Evolutionary conservation across 2,329 filamentous ascomycete genomes (phyloP), one percentile per base, ranked within the genome.

Genomic region (Penicillium sp.): DNA sequence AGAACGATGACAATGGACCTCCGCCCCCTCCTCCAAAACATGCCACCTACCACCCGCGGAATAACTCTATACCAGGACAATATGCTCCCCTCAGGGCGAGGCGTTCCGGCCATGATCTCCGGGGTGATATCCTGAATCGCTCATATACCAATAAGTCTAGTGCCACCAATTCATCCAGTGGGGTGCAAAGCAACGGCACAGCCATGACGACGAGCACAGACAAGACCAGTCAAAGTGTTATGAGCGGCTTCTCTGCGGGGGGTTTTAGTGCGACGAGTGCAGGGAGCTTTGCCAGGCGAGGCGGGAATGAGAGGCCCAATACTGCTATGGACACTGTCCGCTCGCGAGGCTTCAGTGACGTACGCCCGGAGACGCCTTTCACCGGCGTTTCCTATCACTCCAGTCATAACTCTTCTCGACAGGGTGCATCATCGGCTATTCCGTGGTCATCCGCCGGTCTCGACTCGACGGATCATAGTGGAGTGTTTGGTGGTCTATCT

Each of bases 211-310:
- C 82, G 39, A 90, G 87, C 61, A 92, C 89, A 1, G 85, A 89
- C 64, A 86, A 85, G 70, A 97, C 91, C 16, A 86, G 88, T 64
- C 85, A 88, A 65, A 97, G 90, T 67, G 74, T 99, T 42, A 97
- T 97, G 93, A 97, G 93, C 72, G 94, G 93, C 3, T 82, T 85
- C 50, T 97, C 94, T 51, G 94, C 94, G 0, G 87, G 92, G 49
- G 93, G 84, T 13, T 91, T 97, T 74, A 97, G 93, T 72, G 90
- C 92, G 49, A 97, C 94, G 16, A 97, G 94, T 74, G 94, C 94
- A 16, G 94, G 92, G 52, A 97, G 93, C 74, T 85, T 95, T 61
- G 92, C 92, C 31, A 85, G 92, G 59, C 89, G 89, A 68, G 50
- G 70, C 55, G 50, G 63, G 60, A 61, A 66, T 32, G 70, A 73